Evolutionary conservation across 148 eudicot species (phyloP).

Genomic region (Euryodendron excelsum): DNA sequence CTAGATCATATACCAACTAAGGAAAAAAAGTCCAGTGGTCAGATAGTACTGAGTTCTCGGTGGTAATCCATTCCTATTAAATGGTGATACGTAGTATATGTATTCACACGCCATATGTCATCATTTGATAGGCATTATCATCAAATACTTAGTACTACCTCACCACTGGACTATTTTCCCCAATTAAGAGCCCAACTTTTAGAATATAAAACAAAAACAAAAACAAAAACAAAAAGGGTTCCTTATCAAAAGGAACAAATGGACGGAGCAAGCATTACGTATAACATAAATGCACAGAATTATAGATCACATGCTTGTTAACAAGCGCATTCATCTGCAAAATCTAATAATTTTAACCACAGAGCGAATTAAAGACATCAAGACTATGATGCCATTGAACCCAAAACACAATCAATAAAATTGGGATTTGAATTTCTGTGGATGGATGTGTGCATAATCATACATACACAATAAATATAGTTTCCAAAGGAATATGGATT

Average conservation of each 20-base stretch:
- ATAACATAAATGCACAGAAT: neutral
- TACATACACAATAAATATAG: neutral
- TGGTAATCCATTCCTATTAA: too few species aligned
- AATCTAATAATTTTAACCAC: neutral
- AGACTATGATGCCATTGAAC: neutral
- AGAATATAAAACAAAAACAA: neutral
- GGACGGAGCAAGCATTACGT: neutral
- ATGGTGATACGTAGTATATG: too few species aligned
- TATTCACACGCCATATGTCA: too few species aligned
- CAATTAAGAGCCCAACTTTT: neutral
- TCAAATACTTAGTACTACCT: too few species aligned
- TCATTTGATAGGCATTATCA: too few species aligned
- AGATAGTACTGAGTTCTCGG: too few species aligned
- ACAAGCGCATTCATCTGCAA: neutral
- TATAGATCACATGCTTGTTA: neutral
- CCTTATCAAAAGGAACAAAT: neutral
- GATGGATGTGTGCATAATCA: neutral
- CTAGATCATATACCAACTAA: neutral
- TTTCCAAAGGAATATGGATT: neutral
- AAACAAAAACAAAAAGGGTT: neutral
- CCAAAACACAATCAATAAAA: neutral
- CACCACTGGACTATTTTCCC: too few species aligned
- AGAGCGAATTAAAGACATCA: neutral
- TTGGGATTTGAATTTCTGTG: neutral
- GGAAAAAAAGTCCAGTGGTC: too few species aligned